Evolutionary conservation across 192 early-diverging fungal genomes (phyloP), one percentile per base, ranked within the genome.

Genomic region (Chytriomyces sp.): DNA sequence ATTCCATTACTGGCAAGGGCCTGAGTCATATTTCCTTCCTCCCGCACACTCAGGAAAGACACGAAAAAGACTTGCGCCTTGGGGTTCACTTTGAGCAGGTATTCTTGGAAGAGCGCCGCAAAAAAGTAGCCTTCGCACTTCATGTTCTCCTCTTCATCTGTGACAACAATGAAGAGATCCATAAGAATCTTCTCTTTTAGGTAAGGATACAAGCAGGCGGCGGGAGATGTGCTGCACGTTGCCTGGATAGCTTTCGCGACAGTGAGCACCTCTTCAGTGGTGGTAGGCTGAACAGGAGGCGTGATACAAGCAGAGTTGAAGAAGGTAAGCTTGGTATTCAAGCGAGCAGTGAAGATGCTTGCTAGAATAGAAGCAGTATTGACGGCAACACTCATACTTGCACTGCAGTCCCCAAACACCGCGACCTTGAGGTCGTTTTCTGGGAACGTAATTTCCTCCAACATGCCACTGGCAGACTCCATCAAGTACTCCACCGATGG

Each of bases 71-170:
- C 3, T 52, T 76, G 52, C 30, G 73, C 73, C 19, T 76, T 22
- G 8, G 75, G 75, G 19, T 74, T 64, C 7, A 76, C 72, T 70
- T 78, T 40, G 3, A 72, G 66, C 34, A 63, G 55, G 31, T 76
- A 76, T 39, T 66, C 26, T 44, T 63, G 78, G 59, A 78, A 76
- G 14, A 76, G 52, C 14, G 70, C 49, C 17, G 75, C 75, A 36
- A 76, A 76, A 6, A 19, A 12, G 30, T 75, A 34, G 19, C 56
- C 53, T 25, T 73, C 17, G 58, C 60, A 72, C 12, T 22, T 10
- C 31, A 67, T 76, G 49, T 76, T 76, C 44, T 76, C 75, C 72
- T 76, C 75, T 49, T 76, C 75, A 67, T 76, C 75, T 22, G 75
- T 76, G n/a, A 75, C 70, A 34, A 72, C 44, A 26, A 72, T 72